A percentile compares a stretch with the other conserved stretches of the same genome.
phyloP scores from a whole-genome alignment of 1,284 basidiomycete species.

The Cutaneotrichosporon sp. region DNA sequence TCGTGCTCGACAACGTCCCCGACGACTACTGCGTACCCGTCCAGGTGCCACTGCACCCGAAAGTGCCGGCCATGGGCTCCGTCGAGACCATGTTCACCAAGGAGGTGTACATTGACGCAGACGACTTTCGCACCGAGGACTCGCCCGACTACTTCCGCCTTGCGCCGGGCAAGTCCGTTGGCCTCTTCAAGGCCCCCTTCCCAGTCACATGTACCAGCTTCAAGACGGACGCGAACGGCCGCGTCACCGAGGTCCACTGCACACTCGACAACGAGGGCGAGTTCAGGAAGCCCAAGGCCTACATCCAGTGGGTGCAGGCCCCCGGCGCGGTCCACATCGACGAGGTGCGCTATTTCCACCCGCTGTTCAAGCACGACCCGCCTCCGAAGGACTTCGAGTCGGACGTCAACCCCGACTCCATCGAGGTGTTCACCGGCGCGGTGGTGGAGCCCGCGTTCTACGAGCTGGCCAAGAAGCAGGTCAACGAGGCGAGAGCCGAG shows the following conservation, averaged over 20 bases:
- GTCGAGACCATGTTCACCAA: constrained; percentile 82
- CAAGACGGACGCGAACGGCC: constrained; percentile 66
- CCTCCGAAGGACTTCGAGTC: constrained; percentile 77
- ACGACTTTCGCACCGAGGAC: constrained; percentile 89
- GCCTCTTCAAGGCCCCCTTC: constrained; percentile 89
- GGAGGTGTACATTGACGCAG: constrained; percentile 85
- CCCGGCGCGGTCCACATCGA: constrained; percentile 72
- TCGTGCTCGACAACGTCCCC: constrained; percentile 84
- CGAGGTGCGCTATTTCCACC: constrained; percentile 88
- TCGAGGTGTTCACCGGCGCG: constrained; percentile 73
- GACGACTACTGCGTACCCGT: constrained; percentile 79
- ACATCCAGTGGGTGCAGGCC: constrained; percentile 96
- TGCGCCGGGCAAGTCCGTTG: constrained; percentile 94
- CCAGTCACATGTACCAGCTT: constrained; percentile 91
- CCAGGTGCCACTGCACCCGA: constrained; percentile 91
- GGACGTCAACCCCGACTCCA: constrained; percentile 76
- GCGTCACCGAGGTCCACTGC: constrained; percentile 73
- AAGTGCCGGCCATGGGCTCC: constrained; percentile 80
- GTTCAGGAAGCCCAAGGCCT: constrained; percentile 83
- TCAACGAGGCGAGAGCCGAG: constrained; percentile 64
- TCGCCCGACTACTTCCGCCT: constrained; percentile 96
- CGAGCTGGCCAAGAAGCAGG: constrained; percentile 66
- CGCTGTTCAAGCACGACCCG: constrained; percentile 89
- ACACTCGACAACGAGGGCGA: constrained; percentile 63
- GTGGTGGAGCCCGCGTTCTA: constrained; percentile 89